Base-by-base conservation (phyloP, 345 rosid species). In the Populus simonii region DNA sequence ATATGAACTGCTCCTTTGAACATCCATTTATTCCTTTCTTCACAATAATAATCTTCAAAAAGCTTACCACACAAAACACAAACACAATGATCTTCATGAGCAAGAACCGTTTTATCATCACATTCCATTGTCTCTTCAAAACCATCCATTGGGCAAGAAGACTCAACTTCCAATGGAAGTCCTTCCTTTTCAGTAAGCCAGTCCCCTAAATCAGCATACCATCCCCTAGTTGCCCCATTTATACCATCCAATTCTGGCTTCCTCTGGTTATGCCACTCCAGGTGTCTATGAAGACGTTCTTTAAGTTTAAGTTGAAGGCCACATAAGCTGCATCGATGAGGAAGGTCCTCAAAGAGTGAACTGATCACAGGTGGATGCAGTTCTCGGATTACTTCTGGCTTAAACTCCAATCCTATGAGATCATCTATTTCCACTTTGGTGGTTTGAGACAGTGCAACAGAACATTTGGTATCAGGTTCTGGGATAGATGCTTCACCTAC, bases 1-100 rank as follows among this genome's bases (percentile, higher is more conserved):
- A 93, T 73, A 86, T 79, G 84, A 27, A 88, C 83, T 72, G 97
- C 94, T 78, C 87, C 97, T 67, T 85, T 92, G 82, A 93, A 93
- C 97, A 93, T 89, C 98, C 99, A 96, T 78, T 83, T 86, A 74
- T 74, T 83, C 76, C 31, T 86, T 76, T 82, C 90, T 41, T 73
- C 86, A 85, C 88, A 75, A 81, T 86, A 96, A 83, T 83, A 86
- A 76, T 96, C 99, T 80, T 96, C 97, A 87, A 96, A 96, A 70
- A 93, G 76, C 80, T 91, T 93, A 45, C 98, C 99, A 79, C 99
- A 96, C 63, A 96, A 71, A 74, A 93, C 73, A 82, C 99, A 96
- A 31, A 89, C 94, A 83, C 86, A 90, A 72, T 91, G 97, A 76
- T 85, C 84, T 82, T 96, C 99, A 84, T 96, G 95, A 15, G 94